Conservation (phyloP, 2,329 filamentous ascomycete genomes). For the Allantophomopsis lycopodina region DNA sequence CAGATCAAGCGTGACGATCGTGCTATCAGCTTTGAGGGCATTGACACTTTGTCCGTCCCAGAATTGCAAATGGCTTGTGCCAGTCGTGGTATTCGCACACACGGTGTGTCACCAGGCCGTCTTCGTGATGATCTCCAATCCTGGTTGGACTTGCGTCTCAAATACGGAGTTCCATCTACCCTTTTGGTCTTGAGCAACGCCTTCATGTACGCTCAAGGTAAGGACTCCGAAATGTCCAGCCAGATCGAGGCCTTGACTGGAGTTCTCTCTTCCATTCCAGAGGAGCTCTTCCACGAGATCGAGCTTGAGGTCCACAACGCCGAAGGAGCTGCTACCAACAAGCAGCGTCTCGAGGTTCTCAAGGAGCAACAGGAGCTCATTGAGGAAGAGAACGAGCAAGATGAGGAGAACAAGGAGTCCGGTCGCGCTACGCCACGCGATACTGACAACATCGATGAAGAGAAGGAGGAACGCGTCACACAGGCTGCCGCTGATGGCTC, state of each 20-base stretch:
- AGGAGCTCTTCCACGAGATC: constrained; percentile 98
- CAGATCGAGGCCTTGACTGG: constrained; percentile 90
- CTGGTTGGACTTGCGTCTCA: constrained; percentile 88
- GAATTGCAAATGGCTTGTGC: constrained; percentile 90
- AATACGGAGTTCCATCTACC: constrained; percentile 91
- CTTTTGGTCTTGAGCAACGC: constrained; percentile 92
- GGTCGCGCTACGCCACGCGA: constrained; percentile 70
- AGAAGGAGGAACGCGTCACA: constrained; percentile 54
- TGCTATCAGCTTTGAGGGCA: constrained; percentile 85
- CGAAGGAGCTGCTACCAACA: constrained; percentile 95
- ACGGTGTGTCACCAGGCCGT: constrained; percentile 78
- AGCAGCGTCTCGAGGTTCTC: constrained; percentile 93
- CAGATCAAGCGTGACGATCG: constrained; percentile 98
- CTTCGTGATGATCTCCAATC: constrained; percentile 82
- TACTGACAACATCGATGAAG: constrained; percentile 86
- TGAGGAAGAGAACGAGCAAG: constrained; percentile 90
- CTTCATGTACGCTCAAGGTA: constrained; percentile 85
- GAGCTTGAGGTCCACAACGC: constrained; percentile 95
- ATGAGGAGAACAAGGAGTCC: constrained; percentile 62
- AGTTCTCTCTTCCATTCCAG: constrained; percentile 86
- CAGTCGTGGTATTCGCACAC: constrained; percentile 81
- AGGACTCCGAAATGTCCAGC: constrained; percentile 68
- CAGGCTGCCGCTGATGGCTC: constrained; percentile 31
- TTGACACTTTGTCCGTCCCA: constrained; percentile 82
- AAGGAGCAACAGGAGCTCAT: constrained; percentile 98